Evolutionary conservation across 352 stramenopile genomes (phyloP).

Genomic region (Saprolegnia diclina): DNA sequence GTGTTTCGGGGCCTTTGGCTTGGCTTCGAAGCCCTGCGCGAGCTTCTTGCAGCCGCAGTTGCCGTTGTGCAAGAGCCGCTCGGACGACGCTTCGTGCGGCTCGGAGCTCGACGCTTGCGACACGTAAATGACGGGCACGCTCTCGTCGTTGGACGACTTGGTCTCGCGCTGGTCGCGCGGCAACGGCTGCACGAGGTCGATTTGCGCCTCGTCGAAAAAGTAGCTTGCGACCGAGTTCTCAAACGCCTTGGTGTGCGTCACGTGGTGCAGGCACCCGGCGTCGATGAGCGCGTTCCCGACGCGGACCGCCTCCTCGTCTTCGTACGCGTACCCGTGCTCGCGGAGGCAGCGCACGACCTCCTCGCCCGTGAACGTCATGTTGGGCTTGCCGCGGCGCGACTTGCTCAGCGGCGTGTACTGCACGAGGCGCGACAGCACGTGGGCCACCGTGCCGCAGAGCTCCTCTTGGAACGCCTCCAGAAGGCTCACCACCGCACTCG

Average conservation of each 20-base stretch:
- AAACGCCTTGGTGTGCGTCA: slow-evolving; percentile 19
- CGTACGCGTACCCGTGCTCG: slow-evolving; percentile 20
- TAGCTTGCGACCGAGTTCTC: slow-evolving; percentile 18
- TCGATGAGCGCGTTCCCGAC: slow-evolving; percentile 27
- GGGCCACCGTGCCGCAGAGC: slow-evolving; percentile 30
- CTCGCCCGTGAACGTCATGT: slow-evolving; percentile 29
- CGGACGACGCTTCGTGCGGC: slow-evolving; percentile 1
- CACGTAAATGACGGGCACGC: slow-evolving; percentile 4
- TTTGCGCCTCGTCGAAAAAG: slow-evolving; percentile 20
- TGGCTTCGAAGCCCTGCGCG: slow-evolving; percentile 6
- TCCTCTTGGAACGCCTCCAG: slow-evolving; percentile 41
- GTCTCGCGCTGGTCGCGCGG: not conserved
- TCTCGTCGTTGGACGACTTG: not conserved
- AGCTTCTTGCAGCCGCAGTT: slow-evolving; percentile 13
- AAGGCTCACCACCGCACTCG: slow-evolving; percentile 33
- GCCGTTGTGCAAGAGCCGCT: not conserved
- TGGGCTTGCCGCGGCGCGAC: not conserved
- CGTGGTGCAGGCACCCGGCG: slow-evolving; percentile 25
- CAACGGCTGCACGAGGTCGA: slow-evolving; percentile 20
- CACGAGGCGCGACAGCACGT: slow-evolving; percentile 28
- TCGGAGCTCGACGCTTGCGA: not conserved
- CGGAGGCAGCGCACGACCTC: slow-evolving; percentile 14
- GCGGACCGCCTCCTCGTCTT: slow-evolving; percentile 25
- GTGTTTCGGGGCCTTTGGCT: slow-evolving; percentile 3
- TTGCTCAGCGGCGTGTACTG: slow-evolving; percentile 11